phyloP scores from a whole-genome alignment of 345 rosid species.

The Pugionium cornutum region DNA sequence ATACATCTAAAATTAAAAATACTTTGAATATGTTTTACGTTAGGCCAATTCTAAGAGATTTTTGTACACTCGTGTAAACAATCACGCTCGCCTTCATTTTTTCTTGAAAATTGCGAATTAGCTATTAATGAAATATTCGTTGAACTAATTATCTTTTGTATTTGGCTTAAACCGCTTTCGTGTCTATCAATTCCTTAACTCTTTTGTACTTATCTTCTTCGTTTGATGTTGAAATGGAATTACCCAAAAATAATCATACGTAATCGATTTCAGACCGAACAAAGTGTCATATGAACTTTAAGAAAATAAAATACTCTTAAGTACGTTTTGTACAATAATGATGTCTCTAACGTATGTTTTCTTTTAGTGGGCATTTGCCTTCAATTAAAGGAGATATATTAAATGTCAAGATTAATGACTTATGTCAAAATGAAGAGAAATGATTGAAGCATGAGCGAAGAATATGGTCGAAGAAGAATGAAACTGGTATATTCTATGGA shows the following conservation, averaged over 20 bases:
- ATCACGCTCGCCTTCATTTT: no score
- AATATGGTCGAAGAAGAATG: conserved; percentile 23
- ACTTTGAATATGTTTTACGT: no score
- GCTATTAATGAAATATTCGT: no score
- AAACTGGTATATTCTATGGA: conserved; percentile 32
- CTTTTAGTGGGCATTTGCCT: conserved; percentile 23
- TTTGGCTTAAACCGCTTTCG: conserved; percentile 24
- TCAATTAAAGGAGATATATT: conserved; percentile 26
- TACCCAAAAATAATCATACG: conserved; percentile 22
- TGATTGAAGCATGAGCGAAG: conserved; percentile 28
- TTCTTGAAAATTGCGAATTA: no score
- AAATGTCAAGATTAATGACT: conserved; percentile 25
- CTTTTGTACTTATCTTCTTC: conserved; percentile 18
- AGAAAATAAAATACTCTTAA: conserved; percentile 13
- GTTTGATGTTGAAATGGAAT: conserved; percentile 8
- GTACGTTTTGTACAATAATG: neutral
- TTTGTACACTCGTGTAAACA: no score
- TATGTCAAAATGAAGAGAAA: conserved; percentile 35
- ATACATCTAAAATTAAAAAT: no score
- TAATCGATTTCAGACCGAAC: conserved; percentile 8
- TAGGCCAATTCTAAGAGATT: no score
- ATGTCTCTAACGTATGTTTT: conserved; percentile 7
- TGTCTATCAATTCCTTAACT: conserved; percentile 21
- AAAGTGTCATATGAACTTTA: conserved; percentile 25
- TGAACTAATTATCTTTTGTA: no score